A percentile compares a stretch with the other conserved stretches of the same genome.
These are phyloP conservation scores for Mucor sp. DNA, from an alignment of 371 early-diverging fungal genomes.

Conservation along the genomic window DNA sequence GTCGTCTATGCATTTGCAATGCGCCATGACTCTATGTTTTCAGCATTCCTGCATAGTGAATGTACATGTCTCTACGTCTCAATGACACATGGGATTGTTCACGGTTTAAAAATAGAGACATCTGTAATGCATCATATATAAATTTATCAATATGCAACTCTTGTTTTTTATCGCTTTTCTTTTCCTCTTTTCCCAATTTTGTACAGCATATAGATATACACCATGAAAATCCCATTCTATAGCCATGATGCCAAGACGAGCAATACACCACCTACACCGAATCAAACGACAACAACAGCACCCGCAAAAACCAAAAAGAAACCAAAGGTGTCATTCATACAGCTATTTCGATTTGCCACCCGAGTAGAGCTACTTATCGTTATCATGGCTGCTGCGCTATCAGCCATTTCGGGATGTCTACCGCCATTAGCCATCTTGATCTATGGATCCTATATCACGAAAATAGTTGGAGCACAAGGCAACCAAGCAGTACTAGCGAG, in stretches of 20 bases:
- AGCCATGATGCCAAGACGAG: neutral
- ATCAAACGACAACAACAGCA: neutral
- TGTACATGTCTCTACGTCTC: neutral
- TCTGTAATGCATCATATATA: neutral
- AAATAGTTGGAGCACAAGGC: neutral
- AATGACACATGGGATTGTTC: neutral
- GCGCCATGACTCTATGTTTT: neutral
- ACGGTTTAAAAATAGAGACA: neutral
- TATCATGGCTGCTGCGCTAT: constrained; percentile 19
- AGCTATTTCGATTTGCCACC: constrained; percentile 42
- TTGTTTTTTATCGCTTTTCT: neutral
- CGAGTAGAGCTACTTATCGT: constrained; percentile 25
- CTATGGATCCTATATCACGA: constrained; percentile 36
- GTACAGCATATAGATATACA: neutral
- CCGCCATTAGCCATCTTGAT: constrained; percentile 42
- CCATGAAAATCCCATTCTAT: neutral
- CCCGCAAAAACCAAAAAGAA: neutral
- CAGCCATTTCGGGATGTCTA: constrained; percentile 33
- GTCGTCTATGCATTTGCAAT: neutral
- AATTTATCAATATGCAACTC: neutral
- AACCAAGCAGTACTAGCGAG: constrained; percentile 4
- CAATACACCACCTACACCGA: neutral
- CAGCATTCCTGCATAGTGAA: neutral
- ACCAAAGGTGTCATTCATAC: constrained; percentile 33
- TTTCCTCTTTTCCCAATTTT: neutral